Conservation (phyloP, 202 grass and related monocot species). For the Bolboschoenoplectus hybrid region DNA sequence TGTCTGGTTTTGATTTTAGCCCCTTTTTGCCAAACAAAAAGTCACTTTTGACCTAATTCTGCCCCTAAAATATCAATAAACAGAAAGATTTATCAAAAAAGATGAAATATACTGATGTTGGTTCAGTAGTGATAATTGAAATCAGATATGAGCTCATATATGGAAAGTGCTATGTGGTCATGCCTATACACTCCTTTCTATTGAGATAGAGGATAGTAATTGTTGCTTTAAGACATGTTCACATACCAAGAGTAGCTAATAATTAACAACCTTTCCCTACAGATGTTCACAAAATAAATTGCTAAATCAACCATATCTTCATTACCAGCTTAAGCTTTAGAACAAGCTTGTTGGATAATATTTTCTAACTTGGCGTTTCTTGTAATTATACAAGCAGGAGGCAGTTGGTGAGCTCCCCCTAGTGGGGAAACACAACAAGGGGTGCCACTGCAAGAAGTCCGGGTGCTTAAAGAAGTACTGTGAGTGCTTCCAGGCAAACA, state of each 20-base stretch:
- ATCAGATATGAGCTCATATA: neutral
- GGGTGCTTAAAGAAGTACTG: conserved; percentile 99
- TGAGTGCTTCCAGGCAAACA: conserved; percentile 97
- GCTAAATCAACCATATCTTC: neutral
- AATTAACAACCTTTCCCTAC: neutral
- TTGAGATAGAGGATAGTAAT: neutral
- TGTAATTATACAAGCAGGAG: conserved; percentile 58
- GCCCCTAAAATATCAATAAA: neutral
- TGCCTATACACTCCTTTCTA: neutral
- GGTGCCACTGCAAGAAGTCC: conserved; percentile 98
- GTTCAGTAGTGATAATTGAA: neutral
- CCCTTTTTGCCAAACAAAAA: neutral
- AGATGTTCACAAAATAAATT: conserved; percentile 16
- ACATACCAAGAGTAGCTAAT: neutral
- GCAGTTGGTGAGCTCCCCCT: conserved; percentile 67
- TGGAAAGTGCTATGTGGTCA: neutral
- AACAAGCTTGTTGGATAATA: conserved; percentile 17
- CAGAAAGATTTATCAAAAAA: neutral
- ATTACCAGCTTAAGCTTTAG: conserved; percentile 4
- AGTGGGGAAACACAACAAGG: conserved; percentile 97
- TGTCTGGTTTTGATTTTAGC: conserved; percentile 6
- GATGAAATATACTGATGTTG: conserved; percentile 2
- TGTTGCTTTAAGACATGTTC: neutral
- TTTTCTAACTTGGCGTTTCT: conserved; percentile 28
- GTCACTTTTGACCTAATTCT: neutral